Evolutionary conservation across 192 early-diverging fungal species (phyloP).

Genomic region (Gorgonomyces haynaldii): DNA sequence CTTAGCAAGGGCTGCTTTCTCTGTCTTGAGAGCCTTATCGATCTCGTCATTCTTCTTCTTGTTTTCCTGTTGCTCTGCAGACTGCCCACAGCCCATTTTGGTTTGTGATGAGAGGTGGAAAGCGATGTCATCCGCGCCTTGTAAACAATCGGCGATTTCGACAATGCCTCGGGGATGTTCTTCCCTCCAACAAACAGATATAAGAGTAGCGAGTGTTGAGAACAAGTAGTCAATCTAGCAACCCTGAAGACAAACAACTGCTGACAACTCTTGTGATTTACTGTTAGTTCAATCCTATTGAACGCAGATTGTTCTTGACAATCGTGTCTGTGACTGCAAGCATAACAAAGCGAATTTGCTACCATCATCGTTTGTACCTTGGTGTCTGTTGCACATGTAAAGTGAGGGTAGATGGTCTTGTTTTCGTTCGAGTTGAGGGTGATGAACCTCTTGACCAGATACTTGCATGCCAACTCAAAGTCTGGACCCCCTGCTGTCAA

Average conservation of each 20-base stretch:
- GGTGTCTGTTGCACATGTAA: slow-evolving; percentile 53
- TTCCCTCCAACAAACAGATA: no score
- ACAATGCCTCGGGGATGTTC: no score
- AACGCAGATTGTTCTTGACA: slow-evolving; percentile 13
- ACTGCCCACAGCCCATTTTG: slow-evolving; percentile 83
- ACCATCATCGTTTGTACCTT: no score
- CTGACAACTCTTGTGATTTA: no score
- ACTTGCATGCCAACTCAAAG: slow-evolving; percentile 34
- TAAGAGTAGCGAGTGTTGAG: no score
- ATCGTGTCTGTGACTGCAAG: slow-evolving; percentile 39
- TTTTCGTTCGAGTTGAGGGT: slow-evolving; percentile 28
- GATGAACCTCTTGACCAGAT: slow-evolving; percentile 31
- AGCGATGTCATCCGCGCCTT: no score
- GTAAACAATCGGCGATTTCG: no score
- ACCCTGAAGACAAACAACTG: no score
- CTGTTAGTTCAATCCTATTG: slow-evolving; percentile 9
- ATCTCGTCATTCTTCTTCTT: slow-evolving; percentile 83
- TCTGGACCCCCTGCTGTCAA: slow-evolving; percentile 18
- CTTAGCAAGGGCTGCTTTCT: slow-evolving; percentile 67
- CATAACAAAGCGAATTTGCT: slow-evolving; percentile 42
- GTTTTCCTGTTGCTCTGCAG: slow-evolving; percentile 73
- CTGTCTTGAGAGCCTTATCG: slow-evolving; percentile 73
- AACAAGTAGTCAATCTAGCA: no score
- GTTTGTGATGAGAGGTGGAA: no score
- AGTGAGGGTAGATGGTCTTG: slow-evolving; percentile 45